These are phyloP conservation scores for Lasiodiplodia gonubiensis DNA, from an alignment of 2,329 filamentous ascomycete genomes.

Conservation along the genomic window DNA sequence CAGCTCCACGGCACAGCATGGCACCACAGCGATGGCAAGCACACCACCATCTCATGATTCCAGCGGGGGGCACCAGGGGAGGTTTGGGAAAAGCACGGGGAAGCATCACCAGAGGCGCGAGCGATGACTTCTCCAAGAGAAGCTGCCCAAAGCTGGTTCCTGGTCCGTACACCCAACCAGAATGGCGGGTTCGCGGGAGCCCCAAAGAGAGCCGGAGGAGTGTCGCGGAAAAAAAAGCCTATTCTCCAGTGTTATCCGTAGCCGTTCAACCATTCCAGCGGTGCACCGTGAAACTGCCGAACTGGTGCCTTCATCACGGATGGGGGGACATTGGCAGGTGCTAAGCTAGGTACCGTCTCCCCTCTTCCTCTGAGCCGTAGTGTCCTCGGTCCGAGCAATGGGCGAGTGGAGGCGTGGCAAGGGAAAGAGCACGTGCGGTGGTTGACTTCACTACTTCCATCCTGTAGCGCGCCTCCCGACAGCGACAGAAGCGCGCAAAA, in stretches of 20 bases:
- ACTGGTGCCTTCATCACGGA: neutral
- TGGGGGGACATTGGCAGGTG: neutral
- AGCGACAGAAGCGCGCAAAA: neutral
- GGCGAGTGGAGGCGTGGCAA: neutral
- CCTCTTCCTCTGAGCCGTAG: neutral
- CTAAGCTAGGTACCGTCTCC: neutral
- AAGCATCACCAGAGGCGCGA: neutral
- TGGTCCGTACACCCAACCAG: constrained; percentile 15
- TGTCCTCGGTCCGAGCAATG: neutral
- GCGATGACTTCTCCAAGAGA: neutral
- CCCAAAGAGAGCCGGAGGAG: constrained; percentile 8
- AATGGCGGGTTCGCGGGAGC: constrained; percentile 9
- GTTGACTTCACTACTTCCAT: neutral
- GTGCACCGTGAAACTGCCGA: neutral
- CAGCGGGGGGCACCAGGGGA: neutral
- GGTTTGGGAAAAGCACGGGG: neutral
- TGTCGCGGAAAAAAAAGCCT: constrained; percentile 2
- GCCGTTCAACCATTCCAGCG: constrained; percentile 22
- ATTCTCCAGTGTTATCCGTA: constrained; percentile 24
- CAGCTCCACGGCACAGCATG: constrained; percentile 13
- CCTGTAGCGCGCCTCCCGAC: constrained; percentile 4
- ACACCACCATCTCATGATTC: constrained; percentile 26
- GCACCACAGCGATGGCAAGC: constrained; percentile 4
- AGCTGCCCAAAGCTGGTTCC: constrained; percentile 1
- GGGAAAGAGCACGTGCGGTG: constrained; percentile 10